Base-by-base conservation (phyloP, 2,329 filamentous ascomycete species). In the Aspergillus versicolor region DNA sequence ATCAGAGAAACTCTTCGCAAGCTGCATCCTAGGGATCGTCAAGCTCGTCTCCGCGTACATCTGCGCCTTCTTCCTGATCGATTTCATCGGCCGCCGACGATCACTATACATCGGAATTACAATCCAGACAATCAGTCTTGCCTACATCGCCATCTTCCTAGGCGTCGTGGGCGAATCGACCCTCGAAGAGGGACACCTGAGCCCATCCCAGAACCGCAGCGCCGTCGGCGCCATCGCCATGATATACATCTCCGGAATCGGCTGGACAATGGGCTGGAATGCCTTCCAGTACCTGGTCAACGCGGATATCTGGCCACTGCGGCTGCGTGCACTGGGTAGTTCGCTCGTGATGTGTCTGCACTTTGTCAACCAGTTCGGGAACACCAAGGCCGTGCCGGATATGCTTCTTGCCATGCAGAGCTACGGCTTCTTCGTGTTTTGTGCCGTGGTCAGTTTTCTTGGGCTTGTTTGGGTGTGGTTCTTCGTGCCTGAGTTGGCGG, bases 301-400 rank as follows among this genome's bases (percentile, higher is more conserved):
- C 15, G 87, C 88, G 2, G 89, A 92, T 68, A 81, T 92, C 60
- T 92, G 90, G 76, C 88, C 89, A 0, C 80, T 92, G 11, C 83
- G 88, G 3, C 85, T 92, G 48, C 84, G 89, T 55, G 88, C 88
- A 3, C 74, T 91, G 9, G 84, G 86, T 19, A 88, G 87, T 0
- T 88, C 85, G 0, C 80, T 88, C 67, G 85, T 87, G 48, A 92
- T 92, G 89, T 88, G 85, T 0, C 82, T 91, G 58, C 89, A 92
- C 73, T 92, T 92, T 67, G 86, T 83, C 59, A 90, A 90, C 72
- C 88, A 91, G 73, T 92, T 90, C 69, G 89, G 88, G 27, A 91
- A 90, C 76, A 82, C 85, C 1, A 86, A 89, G 32, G 88, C 89
- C 0, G 86, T 91, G 0, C 89, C 89, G 1, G 83, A 85, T 62